Percentiles rank a stretch among this genome's conserved stretches.
These are phyloP conservation scores for Ceratocystis ficicola DNA, from an alignment of 2,329 filamentous ascomycete genomes.

Conservation along the genomic window DNA sequence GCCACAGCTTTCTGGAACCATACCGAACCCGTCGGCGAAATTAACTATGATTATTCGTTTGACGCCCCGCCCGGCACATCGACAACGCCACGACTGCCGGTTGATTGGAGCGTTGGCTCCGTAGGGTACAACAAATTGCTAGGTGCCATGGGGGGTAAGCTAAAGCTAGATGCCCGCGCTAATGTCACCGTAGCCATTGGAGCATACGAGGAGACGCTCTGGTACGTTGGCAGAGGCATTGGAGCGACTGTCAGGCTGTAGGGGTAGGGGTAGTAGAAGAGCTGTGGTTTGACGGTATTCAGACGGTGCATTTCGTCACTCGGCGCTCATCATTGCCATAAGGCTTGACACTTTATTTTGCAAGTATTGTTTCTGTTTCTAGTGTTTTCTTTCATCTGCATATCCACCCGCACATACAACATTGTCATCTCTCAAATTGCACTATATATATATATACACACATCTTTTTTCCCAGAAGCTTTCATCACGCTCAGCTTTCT, in stretches of 20 bases:
- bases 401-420: too few relatives aligned
- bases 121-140: slow-evolving; percentile 74
- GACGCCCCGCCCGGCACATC: slow-evolving; percentile 62
- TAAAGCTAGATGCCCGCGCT: slow-evolving; percentile 70
- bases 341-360: neutral
- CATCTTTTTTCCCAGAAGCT: too few relatives aligned
- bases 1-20: slow-evolving; percentile 79
- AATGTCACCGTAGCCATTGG: slow-evolving; percentile 63
- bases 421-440: too few relatives aligned
- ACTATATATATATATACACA: too few relatives aligned
- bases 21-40: slow-evolving; percentile 63
- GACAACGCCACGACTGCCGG: slow-evolving; percentile 63
- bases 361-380: slow-evolving; percentile 1
- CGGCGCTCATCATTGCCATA: neutral
- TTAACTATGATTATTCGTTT: slow-evolving; percentile 63
- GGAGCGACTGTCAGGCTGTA: slow-evolving; percentile 50
- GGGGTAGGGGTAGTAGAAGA: slow-evolving; percentile 19
- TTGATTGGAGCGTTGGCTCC: slow-evolving; percentile 63
- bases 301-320: slow-evolving; percentile 25
- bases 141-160: slow-evolving; percentile 63
- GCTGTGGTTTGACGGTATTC: slow-evolving; percentile 23
- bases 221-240: slow-evolving; percentile 59
- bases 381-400: slow-evolving; percentile 1
- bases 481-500: too few relatives aligned
- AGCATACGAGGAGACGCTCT: slow-evolving; percentile 59